Evolutionary conservation across 257 asterid genomes (phyloP).

Genomic region (Perilla frutescens): DNA sequence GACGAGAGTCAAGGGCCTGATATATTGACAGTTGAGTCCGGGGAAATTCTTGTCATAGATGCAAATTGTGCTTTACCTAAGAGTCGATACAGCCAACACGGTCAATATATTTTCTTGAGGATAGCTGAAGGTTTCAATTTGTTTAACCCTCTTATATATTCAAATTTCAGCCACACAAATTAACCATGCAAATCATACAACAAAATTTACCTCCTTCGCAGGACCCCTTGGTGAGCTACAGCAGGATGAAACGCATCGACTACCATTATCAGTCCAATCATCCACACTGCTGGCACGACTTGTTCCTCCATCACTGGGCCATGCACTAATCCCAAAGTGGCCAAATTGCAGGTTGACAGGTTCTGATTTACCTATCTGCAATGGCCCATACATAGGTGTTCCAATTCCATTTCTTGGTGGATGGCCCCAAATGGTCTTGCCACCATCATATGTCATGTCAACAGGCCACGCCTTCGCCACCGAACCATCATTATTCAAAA

Average conservation of each 20-base stretch:
- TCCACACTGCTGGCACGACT: slow-evolving; percentile 92
- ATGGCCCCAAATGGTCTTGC: slow-evolving; percentile 50
- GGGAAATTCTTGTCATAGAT: not conserved
- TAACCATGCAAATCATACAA: not conserved
- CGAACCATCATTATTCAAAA: slow-evolving; percentile 85
- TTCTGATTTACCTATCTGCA: slow-evolving; percentile 82
- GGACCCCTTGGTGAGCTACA: slow-evolving; percentile 91
- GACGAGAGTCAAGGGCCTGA: not conserved
- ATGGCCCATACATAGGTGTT: slow-evolving; percentile 81
- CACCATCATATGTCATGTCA: slow-evolving; percentile 47
- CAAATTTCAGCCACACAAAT: not conserved
- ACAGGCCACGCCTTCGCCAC: slow-evolving; percentile 98
- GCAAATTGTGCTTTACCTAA: not conserved
- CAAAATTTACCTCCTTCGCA: slow-evolving; percentile 73
- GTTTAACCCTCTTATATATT: not conserved
- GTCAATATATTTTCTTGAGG: not conserved
- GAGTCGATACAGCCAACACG: not conserved
- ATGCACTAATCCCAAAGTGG: slow-evolving; percentile 85
- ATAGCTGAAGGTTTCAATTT: not conserved
- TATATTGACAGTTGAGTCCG: slow-evolving; percentile 4
- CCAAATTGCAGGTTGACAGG: slow-evolving; percentile 92
- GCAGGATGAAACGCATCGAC: slow-evolving; percentile 80
- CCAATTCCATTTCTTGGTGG: slow-evolving; percentile 50
- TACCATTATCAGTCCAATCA: slow-evolving; percentile 75
- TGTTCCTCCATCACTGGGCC: slow-evolving; percentile 88